Base-by-base conservation (phyloP, 2,329 filamentous ascomycete genomes). In the Ophiostoma sp. region DNA sequence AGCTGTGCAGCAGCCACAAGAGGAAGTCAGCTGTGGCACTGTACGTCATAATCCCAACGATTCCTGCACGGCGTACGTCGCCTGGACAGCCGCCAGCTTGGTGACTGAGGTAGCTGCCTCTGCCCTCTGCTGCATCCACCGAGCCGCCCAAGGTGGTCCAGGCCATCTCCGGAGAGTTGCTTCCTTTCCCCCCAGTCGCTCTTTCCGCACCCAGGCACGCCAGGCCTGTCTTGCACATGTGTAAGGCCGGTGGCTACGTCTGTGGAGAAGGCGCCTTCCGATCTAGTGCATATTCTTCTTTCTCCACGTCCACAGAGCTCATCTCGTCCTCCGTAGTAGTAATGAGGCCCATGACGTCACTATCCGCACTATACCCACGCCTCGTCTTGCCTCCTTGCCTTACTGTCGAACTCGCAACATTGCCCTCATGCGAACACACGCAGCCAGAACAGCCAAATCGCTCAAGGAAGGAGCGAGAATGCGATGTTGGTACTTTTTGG, bases 81-180 rank as follows among this genome's bases (percentile, higher is more conserved):
- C 27, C 27, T 27, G 27, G 27, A 27, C 27, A 2, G 27, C 27
- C 27, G 27, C 27, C 27, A 27, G 27, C 27, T 27, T 27, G 27
- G 27, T 38, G 11, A 12, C 2, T 36, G 7, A 36, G 47, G 47
- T 7, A 4, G 7, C 38, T 42, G 36, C 9, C 12, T 27, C 27
- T 58, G 18, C 8, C 8, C 5, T 11, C 52, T 9, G 5, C 6
- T 18, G 58, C 8, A 60, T 14, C 55, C 55, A 60, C 55, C 18
- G 1, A 6, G 55, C 27, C 27, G 12, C 55, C 12, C 38, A 27
- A 4, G 40, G 27, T 36, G 11, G 63, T 47, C 42, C 63, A 64
- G 63, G 47, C 63, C 63, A 64, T 44, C 63, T 27, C 63, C 63
- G 63, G 40, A 47, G 63, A 63, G 38, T 63, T n/a, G 40, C 40